A percentile compares a stretch with the other conserved stretches of the same genome.
phyloP scores from a whole-genome alignment of 495 filamentous ascomycete species.

The Penicillium arizonense region DNA sequence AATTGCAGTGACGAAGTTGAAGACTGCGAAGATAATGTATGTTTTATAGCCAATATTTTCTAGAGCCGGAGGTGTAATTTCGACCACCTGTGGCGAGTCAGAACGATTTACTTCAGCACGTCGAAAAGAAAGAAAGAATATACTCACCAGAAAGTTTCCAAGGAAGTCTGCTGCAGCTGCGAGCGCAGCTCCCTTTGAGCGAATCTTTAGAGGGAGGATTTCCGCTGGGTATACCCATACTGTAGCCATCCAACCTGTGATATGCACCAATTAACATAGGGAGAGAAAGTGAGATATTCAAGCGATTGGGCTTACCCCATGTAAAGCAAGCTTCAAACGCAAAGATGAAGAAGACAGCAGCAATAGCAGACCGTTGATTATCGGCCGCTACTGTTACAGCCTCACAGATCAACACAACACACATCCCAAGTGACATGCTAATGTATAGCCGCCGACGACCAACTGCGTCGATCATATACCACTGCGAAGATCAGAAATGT shows the following conservation, averaged over 20 bases:
- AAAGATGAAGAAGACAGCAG: constrained; percentile 32
- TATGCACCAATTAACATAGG: background rate
- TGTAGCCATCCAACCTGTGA: constrained; percentile 23
- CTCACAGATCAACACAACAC: constrained; percentile 22
- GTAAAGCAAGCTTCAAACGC: constrained; percentile 36
- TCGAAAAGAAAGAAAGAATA: background rate
- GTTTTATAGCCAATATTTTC: constrained; percentile 24
- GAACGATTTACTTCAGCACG: background rate
- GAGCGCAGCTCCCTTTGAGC: constrained; percentile 30
- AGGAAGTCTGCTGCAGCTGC: constrained; percentile 23
- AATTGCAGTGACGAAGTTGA: constrained; percentile 27
- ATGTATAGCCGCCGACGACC: constrained; percentile 25
- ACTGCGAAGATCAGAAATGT: constrained; percentile 11
- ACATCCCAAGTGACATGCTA: constrained; percentile 32
- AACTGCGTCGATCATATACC: constrained; percentile 32
- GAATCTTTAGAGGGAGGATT: constrained; percentile 28
- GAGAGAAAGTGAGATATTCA: background rate
- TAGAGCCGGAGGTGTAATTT: constrained; percentile 24
- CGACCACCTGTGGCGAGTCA: constrained; percentile 4
- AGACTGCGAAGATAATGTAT: constrained; percentile 41
- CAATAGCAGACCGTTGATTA: constrained; percentile 13
- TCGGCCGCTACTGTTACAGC: constrained; percentile 24
- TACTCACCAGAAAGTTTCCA: constrained; percentile 18
- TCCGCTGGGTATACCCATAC: constrained; percentile 36
- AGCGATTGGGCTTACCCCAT: constrained; percentile 19